Evolutionary conservation across 2,329 filamentous ascomycete species (phyloP).

Genomic region (Cercospora sp.): DNA sequence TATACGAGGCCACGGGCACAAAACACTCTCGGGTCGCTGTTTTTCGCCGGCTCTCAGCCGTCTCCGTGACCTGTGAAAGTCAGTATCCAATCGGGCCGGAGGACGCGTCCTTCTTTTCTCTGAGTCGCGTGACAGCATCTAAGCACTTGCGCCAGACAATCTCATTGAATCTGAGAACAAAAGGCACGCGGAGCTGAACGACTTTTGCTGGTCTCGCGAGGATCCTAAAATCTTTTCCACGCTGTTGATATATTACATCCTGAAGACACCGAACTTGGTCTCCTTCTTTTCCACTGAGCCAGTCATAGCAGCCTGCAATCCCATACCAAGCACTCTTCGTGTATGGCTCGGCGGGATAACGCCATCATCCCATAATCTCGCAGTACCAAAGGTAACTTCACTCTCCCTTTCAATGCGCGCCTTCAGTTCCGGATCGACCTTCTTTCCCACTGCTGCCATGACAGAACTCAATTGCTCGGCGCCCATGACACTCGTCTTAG

Average conservation of each 20-base stretch:
- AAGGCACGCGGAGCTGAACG: neutral
- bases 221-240: neutral
- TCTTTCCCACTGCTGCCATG: slow-evolving; percentile 90
- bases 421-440: slow-evolving; percentile 76
- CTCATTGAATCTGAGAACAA: neutral
- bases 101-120: neutral
- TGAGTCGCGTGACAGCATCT: neutral
- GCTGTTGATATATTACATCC: slow-evolving; percentile 35
- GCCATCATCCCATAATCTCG: slow-evolving; percentile 76
- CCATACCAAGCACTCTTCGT: slow-evolving; percentile 50
- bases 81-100: neutral
- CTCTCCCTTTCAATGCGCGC: slow-evolving; percentile 86
- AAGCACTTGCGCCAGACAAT: neutral
- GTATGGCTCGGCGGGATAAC: slow-evolving; percentile 54
- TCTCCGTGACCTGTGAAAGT: neutral
- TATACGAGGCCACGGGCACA: neutral
- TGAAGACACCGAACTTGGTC: slow-evolving; percentile 43
- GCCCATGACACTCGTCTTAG: slow-evolving; percentile 95
- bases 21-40: neutral
- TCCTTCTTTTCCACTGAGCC: slow-evolving; percentile 39
- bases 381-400: slow-evolving; percentile 83
- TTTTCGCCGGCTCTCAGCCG: neutral
- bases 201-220: neutral
- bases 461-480: slow-evolving; percentile 86
- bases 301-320: slow-evolving; percentile 47